A percentile compares a stretch with the other conserved stretches of the same genome.
phyloP scores from a whole-genome alignment of 306 rosid species.

The Cicer judaicum region DNA sequence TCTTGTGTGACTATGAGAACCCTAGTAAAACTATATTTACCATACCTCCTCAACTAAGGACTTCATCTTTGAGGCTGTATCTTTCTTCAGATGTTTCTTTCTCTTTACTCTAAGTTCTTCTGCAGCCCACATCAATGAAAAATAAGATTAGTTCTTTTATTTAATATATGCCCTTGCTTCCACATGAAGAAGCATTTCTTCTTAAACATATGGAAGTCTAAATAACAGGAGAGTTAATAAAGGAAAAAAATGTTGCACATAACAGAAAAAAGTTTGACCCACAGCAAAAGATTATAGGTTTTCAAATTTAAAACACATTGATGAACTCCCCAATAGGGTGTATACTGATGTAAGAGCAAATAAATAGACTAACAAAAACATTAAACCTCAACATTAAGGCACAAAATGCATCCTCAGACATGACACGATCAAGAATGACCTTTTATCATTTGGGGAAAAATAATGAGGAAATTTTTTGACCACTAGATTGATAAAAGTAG shows the following conservation, averaged over 20 bases:
- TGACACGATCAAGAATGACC: constrained; percentile 15
- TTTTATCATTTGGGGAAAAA: not conserved
- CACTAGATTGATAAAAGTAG: constrained; percentile 26
- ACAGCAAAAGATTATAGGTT: constrained; percentile 8
- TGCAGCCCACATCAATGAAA: constrained; percentile 55
- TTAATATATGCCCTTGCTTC: constrained; percentile 25
- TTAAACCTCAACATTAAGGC: constrained; percentile 11
- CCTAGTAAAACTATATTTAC: constrained; percentile 52
- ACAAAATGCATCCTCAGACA: constrained; percentile 29
- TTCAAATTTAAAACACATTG: constrained; percentile 11
- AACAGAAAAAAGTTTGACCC: not conserved
- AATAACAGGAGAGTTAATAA: not conserved
- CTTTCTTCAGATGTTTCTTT: constrained; percentile 92
- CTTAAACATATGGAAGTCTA: constrained; percentile 10
- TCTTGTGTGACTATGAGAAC: constrained; percentile 21
- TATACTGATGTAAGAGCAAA: not conserved
- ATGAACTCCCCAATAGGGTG: constrained; percentile 13
- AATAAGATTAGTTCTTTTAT: constrained; percentile 42
- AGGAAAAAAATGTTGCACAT: not conserved
- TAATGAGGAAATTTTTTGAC: not conserved
- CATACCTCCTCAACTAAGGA: constrained; percentile 98
- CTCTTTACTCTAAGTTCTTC: constrained; percentile 96
- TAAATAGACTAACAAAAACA: constrained; percentile 7
- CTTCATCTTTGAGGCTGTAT: constrained; percentile 93
- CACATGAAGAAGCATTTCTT: constrained; percentile 4